Percentiles rank a stretch among this genome's conserved stretches.
These are phyloP conservation scores for Cinnamomum chago DNA, from an alignment of 164 flowering plant genomes.

Conservation along the genomic window DNA sequence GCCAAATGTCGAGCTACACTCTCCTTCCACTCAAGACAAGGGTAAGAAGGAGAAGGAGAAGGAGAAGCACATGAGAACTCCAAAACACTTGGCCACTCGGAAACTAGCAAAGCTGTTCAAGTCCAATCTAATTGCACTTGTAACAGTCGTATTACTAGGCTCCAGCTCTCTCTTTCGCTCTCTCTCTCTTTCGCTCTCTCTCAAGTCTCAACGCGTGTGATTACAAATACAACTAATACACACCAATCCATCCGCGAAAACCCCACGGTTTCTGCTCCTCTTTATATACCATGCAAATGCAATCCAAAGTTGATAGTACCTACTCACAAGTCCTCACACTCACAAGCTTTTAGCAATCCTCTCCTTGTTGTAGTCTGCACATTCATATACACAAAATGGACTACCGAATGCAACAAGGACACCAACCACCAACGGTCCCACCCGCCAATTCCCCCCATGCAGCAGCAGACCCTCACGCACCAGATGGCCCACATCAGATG, in stretches of 20 bases:
- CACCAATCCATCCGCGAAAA: slow-evolving; percentile 25
- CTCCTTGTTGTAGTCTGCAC: background rate
- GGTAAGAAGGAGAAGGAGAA: too few relatives aligned
- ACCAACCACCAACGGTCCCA: slow-evolving; percentile 4
- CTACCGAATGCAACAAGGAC: background rate
- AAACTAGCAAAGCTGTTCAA: too few relatives aligned
- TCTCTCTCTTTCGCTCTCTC: too few relatives aligned
- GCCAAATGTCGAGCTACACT: too few relatives aligned
- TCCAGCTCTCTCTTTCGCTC: too few relatives aligned
- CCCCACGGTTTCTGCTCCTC: slow-evolving; percentile 29
- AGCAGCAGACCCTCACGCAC: background rate
- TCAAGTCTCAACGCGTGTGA: background rate
- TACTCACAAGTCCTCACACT: background rate
- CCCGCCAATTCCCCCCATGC: too few relatives aligned
- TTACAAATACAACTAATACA: background rate
- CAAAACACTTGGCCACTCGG: too few relatives aligned
- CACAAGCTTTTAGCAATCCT: background rate
- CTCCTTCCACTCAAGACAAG: too few relatives aligned
- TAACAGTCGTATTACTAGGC: too few relatives aligned
- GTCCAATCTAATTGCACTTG: too few relatives aligned
- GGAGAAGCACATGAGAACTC: too few relatives aligned
- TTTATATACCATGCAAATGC: slow-evolving; percentile 1
- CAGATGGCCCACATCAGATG: slow-evolving; percentile 2
- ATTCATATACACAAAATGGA: background rate
- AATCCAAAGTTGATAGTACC: too few relatives aligned